phyloP scores from a whole-genome alignment of 495 filamentous ascomycete genomes.

The Penicillium taxi region DNA sequence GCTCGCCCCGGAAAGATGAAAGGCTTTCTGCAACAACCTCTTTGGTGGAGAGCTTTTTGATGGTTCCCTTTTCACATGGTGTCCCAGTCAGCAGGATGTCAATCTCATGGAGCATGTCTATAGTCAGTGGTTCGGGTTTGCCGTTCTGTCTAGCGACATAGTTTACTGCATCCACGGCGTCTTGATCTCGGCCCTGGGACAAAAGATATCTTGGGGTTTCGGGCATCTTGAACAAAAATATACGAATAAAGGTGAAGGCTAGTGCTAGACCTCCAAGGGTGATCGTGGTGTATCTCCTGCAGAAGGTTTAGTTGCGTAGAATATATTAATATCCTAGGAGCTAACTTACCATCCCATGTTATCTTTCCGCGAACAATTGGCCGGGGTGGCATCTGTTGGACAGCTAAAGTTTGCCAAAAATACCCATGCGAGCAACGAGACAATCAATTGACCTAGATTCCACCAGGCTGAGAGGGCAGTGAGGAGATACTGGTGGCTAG shows the following conservation, averaged over 20 bases:
- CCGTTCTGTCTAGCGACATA: constrained; percentile 24
- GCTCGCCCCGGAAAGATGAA: constrained; percentile 19
- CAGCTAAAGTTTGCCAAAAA: constrained; percentile 29
- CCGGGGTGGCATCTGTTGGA: constrained; percentile 19
- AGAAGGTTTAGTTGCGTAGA: neutral
- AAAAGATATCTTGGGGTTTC: constrained; percentile 28
- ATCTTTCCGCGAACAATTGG: constrained; percentile 16
- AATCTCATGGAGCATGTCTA: constrained; percentile 25
- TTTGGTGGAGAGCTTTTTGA: constrained; percentile 10
- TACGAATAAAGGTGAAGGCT: constrained; percentile 23
- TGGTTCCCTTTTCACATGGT: neutral
- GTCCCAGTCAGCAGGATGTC: constrained; percentile 13
- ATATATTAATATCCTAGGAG: neutral
- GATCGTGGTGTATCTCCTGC: constrained; percentile 28
- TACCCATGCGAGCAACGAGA: constrained; percentile 27
- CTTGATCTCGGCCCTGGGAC: constrained; percentile 25
- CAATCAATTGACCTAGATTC: constrained; percentile 28
- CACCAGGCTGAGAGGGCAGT: constrained; percentile 28
- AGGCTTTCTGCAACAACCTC: constrained; percentile 25
- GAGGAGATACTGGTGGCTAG: constrained; percentile 26
- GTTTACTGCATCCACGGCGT: constrained; percentile 25
- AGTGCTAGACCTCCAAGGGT: constrained; percentile 23
- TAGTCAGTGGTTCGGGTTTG: constrained; percentile 22
- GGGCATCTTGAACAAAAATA: constrained; percentile 26
- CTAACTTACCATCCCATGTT: constrained; percentile 30